Evolutionary conservation across 2,329 filamentous ascomycete genomes (phyloP).

Genomic region (Ascochyta koolunga): DNA sequence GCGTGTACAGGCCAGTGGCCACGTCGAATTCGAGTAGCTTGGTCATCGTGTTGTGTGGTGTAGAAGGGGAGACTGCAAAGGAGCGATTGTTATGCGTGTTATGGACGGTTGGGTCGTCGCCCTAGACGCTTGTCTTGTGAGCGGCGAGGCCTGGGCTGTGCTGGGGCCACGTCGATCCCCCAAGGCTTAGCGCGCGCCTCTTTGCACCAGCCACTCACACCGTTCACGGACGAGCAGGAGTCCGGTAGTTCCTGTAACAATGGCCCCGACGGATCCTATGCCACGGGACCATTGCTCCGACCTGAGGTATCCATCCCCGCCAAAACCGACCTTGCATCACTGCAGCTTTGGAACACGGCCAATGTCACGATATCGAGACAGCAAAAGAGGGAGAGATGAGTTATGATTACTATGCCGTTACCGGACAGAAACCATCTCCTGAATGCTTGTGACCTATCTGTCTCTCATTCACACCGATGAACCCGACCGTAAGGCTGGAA

Average conservation of each 20-base stretch:
- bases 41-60: conserved; percentile 9
- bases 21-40: conserved; percentile 10
- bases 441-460: conserved; percentile 10
- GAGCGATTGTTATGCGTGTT: conserved; percentile 1
- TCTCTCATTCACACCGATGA: conserved; percentile 1
- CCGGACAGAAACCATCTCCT: conserved; percentile 12
- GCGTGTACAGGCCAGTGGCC: conserved; percentile 8
- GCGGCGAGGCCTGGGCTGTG: conserved; percentile 28
- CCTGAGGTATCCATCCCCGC: background rate
- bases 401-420: conserved; percentile 13
- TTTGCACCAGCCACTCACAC: conserved; percentile 14
- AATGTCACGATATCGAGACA: background rate
- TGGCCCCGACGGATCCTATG: background rate
- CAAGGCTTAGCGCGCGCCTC: conserved; percentile 23
- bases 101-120: conserved; percentile 2
- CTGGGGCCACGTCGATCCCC: conserved; percentile 8
- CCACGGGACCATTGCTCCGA: background rate
- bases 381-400: background rate
- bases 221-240: conserved; percentile 9
- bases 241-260: background rate
- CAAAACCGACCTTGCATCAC: background rate
- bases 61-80: conserved; percentile 10
- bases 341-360: background rate
- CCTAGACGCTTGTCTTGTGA: conserved; percentile 16
- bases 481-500: conserved; percentile 2